Base-by-base conservation (phyloP, 306 rosid genomes). In the Rosa rugosa region DNA sequence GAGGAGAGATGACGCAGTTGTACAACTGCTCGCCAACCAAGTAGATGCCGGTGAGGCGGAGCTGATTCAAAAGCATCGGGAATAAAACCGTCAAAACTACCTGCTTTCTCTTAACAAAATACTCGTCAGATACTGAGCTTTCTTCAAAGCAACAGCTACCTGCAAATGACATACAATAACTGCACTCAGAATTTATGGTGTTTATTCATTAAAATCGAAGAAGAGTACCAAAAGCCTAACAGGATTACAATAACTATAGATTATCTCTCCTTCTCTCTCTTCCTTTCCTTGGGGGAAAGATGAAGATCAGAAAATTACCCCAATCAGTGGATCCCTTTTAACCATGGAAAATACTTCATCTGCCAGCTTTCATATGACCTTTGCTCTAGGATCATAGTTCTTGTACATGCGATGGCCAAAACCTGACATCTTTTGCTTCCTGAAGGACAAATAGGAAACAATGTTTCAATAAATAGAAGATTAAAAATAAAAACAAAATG, bases 341-440 rank as follows among this genome's bases (percentile, higher is more conserved):
- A 94, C 97, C 75, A 94, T 90, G 70, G 98, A 86, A 81, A 94
- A 94, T 36, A 94, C 98, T 86, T 94, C 98, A 54, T 90, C 96
- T 2, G 98, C 92, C 80, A 91, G 85, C 72, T 78, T 94, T 73
- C 75, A 86, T 22, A 91, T 81, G 81, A 94, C 97, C 88, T 85
- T 91, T 12, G 97, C 98, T 88, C 98, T 86, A 13, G 98, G 98
- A 80, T 94, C 98, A 69, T 94, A 94, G 86, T 90, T 94, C 87
- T 94, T 94, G 89, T 91, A 91, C 64, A 94, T 97, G 12, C 98
- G 92, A 83, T 91, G 98, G 46, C 97, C 97, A 85, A 94, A 94
- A 78, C 98, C 97, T 81, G 97, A 87, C 89, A 94, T 89, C 92
- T 94, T 94, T 62, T 94, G 85, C 80, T 94, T 94, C 90, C 97